Percentiles rank a stretch among this genome's conserved stretches.
Evolutionary conservation across 331 rosid species (phyloP).

Genomic region (Dryas integrifolia): DNA sequence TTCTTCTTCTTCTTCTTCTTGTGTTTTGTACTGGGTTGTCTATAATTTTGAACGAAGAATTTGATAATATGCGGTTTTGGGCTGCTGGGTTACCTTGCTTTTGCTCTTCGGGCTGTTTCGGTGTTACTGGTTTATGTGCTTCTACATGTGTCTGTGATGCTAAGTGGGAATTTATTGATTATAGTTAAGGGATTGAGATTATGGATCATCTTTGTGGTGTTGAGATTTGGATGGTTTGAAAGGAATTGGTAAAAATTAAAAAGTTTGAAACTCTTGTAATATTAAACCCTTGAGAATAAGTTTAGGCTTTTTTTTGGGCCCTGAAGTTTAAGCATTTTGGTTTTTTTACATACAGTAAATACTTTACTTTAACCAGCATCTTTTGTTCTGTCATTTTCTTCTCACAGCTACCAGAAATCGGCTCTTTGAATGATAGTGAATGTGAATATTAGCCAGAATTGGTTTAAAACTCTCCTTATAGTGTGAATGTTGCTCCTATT

Average conservation of each 20-base stretch:
- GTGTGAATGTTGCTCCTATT: conserved; percentile 14
- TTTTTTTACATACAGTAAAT: not conserved
- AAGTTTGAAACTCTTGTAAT: too few relatives aligned
- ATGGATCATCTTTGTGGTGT: conserved; percentile 6
- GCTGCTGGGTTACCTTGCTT: not conserved
- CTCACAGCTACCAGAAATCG: conserved; percentile 4
- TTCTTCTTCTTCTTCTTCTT: not conserved
- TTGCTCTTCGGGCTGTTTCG: not conserved
- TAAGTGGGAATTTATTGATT: conserved; percentile 8
- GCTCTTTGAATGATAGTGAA: not conserved
- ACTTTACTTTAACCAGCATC: not conserved
- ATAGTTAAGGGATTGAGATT: conserved; percentile 16
- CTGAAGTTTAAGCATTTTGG: not conserved
- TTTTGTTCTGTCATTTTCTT: conserved; percentile 18
- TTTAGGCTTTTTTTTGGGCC: not conserved
- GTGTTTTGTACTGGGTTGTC: conserved; percentile 10
- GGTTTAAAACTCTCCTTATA: not conserved
- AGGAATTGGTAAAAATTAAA: too few relatives aligned
- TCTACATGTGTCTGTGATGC: not conserved
- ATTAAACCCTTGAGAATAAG: not conserved
- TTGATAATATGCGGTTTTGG: not conserved
- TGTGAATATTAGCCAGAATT: not conserved
- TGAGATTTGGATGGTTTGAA: conserved; percentile 17
- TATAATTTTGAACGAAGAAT: not conserved
- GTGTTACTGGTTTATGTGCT: not conserved